phyloP scores from a whole-genome alignment of 345 rosid genomes.

The Euphorbia pulcherrima region DNA sequence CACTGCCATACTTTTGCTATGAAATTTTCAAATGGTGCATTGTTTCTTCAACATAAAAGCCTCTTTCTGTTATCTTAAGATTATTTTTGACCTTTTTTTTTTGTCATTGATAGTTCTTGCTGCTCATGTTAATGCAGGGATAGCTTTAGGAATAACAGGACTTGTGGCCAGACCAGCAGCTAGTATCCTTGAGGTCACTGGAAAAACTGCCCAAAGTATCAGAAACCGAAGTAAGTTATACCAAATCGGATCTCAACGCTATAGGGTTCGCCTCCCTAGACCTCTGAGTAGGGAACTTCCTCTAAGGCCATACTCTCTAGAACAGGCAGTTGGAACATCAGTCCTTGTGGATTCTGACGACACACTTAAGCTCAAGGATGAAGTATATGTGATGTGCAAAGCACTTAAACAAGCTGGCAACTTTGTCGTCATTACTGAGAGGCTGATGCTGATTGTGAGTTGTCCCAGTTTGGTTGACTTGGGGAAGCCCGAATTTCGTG shows the following conservation, averaged over 20 bases:
- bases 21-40: background rate
- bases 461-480: constrained; percentile 62
- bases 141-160: constrained; percentile 88
- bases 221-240: constrained; percentile 71
- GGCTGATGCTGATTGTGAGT: constrained; percentile 54
- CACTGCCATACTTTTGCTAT: background rate
- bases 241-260: constrained; percentile 51
- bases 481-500: constrained; percentile 58
- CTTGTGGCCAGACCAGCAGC: constrained; percentile 95
- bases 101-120: background rate
- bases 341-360: constrained; percentile 65
- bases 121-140: constrained; percentile 39
- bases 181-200: constrained; percentile 90
- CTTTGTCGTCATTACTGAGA: constrained; percentile 58
- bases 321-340: constrained; percentile 77
- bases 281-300: constrained; percentile 78
- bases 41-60: too few species aligned
- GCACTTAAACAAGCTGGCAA: constrained; percentile 67
- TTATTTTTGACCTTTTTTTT: background rate
- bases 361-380: constrained; percentile 55
- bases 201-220: constrained; percentile 89
- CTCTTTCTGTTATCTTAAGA: background rate
- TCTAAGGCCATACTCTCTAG: constrained; percentile 81
- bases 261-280: constrained; percentile 69
- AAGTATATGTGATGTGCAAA: constrained; percentile 60